phyloP scores from a whole-genome alignment of 108 stramenopile species.

The Conticribra guillardii region DNA sequence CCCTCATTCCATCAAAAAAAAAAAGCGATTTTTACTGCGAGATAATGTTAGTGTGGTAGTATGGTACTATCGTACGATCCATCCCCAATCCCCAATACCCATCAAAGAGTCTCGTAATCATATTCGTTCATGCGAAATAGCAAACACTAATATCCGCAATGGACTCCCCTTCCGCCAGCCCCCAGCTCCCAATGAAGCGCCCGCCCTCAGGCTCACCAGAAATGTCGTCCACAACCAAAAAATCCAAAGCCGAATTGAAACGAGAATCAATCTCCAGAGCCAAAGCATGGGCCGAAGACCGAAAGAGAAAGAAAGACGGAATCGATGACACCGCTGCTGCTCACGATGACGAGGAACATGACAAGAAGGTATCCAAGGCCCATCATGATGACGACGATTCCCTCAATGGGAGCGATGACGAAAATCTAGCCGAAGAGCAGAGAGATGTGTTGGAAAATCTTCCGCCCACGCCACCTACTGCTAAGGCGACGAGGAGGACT shows the following conservation, averaged over 20 bases:
- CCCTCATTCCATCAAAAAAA: no score
- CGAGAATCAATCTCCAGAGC: constrained; percentile 16
- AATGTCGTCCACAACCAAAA: constrained; percentile 8
- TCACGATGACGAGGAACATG: not conserved
- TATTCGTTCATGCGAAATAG: no score
- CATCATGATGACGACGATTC: not conserved
- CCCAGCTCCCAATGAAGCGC: constrained; percentile 7
- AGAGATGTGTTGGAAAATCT: constrained; percentile 21
- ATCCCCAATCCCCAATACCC: no score
- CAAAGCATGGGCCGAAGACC: constrained; percentile 25
- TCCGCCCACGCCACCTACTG: constrained; percentile 4
- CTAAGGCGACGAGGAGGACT: not conserved
- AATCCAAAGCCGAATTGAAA: constrained; percentile 23
- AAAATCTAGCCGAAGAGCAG: constrained; percentile 7
- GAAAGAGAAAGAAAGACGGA: constrained; percentile 22
- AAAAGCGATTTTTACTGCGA: no score
- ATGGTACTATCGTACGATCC: no score
- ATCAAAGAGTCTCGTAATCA: no score
- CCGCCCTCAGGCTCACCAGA: not conserved
- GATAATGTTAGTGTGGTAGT: no score
- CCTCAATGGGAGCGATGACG: not conserved
- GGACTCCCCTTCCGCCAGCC: constrained; percentile 5
- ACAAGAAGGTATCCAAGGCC: not conserved
- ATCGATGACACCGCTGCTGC: not conserved
- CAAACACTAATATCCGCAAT: no score